These are phyloP conservation scores for Fusarium sambucinum DNA, from an alignment of 2,329 filamentous ascomycete genomes.

Conservation along the genomic window DNA sequence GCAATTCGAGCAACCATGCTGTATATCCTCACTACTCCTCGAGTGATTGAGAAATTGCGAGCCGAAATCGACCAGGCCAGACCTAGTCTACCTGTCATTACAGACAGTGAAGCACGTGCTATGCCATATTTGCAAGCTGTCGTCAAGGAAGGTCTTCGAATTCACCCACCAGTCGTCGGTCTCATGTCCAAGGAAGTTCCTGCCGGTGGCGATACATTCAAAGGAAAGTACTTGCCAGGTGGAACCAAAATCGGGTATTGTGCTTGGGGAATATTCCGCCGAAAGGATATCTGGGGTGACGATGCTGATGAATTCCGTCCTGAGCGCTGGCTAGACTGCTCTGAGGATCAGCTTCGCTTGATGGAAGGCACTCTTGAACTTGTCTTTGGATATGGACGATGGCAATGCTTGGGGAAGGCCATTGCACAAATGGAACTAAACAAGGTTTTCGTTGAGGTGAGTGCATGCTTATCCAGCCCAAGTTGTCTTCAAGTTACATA, in stretches of 20 bases:
- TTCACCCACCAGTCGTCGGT: slow-evolving; percentile 53
- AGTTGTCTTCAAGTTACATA: rapidly evolving
- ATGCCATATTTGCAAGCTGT: slow-evolving; percentile 62
- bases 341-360: slow-evolving; percentile 46
- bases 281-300: slow-evolving; percentile 52
- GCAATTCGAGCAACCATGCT: slow-evolving; percentile 66
- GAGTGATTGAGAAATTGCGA: slow-evolving; percentile 60
- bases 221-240: slow-evolving; percentile 50
- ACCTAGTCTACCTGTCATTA: slow-evolving; percentile 45
- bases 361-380: slow-evolving; percentile 57
- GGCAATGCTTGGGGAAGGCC: slow-evolving; percentile 55
- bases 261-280: slow-evolving; percentile 53
- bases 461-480: rapidly evolving
- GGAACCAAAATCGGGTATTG: slow-evolving; percentile 52
- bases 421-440: slow-evolving; percentile 57
- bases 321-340: slow-evolving; percentile 55
- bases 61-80: slow-evolving; percentile 38
- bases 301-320: slow-evolving; percentile 53
- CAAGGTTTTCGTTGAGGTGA: slow-evolving; percentile 57
- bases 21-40: slow-evolving; percentile 63
- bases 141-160: slow-evolving; percentile 62
- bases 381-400: slow-evolving; percentile 56
- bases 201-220: slow-evolving; percentile 48
- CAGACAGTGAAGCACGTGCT: slow-evolving; percentile 51
- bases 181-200: slow-evolving; percentile 55